These are phyloP conservation scores for Nidula niveotomentosa DNA, from an alignment of 1,284 basidiomycete species.

Conservation along the genomic window DNA sequence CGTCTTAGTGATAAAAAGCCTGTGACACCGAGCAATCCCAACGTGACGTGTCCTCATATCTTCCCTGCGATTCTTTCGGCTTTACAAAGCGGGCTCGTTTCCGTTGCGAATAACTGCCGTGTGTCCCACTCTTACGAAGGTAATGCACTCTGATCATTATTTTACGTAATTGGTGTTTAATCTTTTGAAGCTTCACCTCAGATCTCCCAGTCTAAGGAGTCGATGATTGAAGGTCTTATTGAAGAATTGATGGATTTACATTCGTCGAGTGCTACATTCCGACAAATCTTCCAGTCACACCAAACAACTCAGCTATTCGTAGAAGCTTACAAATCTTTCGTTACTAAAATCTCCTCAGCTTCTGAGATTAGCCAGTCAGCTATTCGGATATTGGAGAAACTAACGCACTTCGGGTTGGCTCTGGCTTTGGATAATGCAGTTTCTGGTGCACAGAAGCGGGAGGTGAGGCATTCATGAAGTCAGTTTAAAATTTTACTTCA, in stretches of 20 bases:
- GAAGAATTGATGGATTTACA: constrained; percentile 70
- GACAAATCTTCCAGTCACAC: constrained; percentile 70
- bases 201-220: constrained; percentile 34
- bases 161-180: no score
- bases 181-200: constrained; percentile 6
- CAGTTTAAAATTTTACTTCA: neutral
- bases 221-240: constrained; percentile 57
- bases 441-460: constrained; percentile 60
- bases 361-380: constrained; percentile 41
- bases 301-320: constrained; percentile 65
- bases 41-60: constrained; percentile 62
- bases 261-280: constrained; percentile 58
- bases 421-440: constrained; percentile 63
- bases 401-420: constrained; percentile 65
- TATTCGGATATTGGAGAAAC: constrained; percentile 60
- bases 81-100: constrained; percentile 43
- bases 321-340: constrained; percentile 59
- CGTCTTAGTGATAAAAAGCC: constrained; percentile 17
- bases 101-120: constrained; percentile 34
- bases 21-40: constrained; percentile 12
- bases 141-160: neutral
- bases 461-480: constrained; percentile 38
- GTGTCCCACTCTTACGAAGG: constrained; percentile 22
- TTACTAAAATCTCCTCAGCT: constrained; percentile 36
- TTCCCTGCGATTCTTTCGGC: constrained; percentile 68